Percentiles rank a stretch among this genome's conserved stretches.
phyloP scores from a whole-genome alignment of 768 basidiomycete genomes.

The Suillus spraguei region DNA sequence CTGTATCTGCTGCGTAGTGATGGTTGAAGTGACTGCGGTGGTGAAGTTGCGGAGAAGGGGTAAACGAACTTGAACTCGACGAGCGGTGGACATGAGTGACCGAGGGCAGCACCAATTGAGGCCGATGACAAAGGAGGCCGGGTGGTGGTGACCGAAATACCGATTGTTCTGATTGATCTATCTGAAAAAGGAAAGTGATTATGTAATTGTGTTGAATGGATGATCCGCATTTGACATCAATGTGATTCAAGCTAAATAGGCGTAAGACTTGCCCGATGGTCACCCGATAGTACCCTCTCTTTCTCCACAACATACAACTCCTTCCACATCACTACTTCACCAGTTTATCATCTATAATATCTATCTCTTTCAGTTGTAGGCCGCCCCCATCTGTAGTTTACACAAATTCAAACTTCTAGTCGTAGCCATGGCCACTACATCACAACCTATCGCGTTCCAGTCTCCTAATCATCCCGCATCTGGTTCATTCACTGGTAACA shows the following conservation, averaged over 20 bases:
- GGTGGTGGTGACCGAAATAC: background rate
- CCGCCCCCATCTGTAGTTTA: constrained; percentile 13
- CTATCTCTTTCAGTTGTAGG: constrained; percentile 5
- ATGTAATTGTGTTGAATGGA: background rate
- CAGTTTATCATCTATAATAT: background rate
- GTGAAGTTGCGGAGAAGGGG: background rate
- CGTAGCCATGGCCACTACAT: constrained; percentile 36
- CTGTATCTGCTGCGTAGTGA: background rate
- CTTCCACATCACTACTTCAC: constrained; percentile 2
- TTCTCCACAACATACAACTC: background rate
- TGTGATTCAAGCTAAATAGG: background rate
- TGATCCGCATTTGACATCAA: background rate
- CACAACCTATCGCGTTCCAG: constrained; percentile 49
- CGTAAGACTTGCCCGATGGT: background rate
- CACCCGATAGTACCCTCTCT: constrained; percentile 5
- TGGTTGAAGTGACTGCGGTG: background rate
- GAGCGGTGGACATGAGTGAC: background rate
- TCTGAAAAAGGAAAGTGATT: background rate
- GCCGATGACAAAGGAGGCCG: background rate
- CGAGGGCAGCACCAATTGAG: background rate
- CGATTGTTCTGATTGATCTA: background rate
- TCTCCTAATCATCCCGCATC: constrained; percentile 29
- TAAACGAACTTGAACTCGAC: background rate
- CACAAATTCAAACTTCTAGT: constrained; percentile 3
- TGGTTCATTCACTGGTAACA: constrained; percentile 51